phyloP scores from a whole-genome alignment of 129 eudicot genomes.

The Lonicera japonica region DNA sequence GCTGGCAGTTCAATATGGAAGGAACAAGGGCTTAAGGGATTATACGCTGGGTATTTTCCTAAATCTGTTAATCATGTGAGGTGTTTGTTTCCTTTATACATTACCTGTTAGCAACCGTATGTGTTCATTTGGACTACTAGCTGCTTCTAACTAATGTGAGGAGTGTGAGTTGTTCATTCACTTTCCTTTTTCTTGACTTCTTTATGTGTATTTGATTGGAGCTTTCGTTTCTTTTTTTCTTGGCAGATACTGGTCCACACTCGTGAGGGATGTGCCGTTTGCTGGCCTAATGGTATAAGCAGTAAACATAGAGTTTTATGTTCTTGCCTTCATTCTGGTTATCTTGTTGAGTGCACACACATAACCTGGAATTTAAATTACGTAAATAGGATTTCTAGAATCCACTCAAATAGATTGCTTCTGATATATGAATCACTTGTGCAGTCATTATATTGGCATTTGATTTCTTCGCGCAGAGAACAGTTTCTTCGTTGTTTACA shows the following conservation, averaged over 20 bases:
- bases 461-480: background rate
- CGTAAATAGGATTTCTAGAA: background rate
- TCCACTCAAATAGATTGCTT: background rate
- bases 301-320: background rate
- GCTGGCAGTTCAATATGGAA: constrained; percentile 96
- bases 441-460: background rate
- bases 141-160: too few species aligned
- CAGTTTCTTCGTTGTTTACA: too few species aligned
- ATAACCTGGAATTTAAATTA: background rate
- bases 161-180: background rate
- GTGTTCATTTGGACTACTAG: too few species aligned
- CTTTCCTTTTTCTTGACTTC: background rate
- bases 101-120: too few species aligned
- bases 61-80: background rate
- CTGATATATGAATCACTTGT: background rate
- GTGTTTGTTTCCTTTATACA: background rate
- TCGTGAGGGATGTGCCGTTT: constrained; percentile 94
- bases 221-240: constrained; percentile 14
- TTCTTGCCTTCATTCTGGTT: constrained; percentile 1
- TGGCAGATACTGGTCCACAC: constrained; percentile 90
- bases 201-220: background rate
- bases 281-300: constrained; percentile 87
- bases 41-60: constrained; percentile 75
- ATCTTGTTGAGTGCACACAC: background rate
- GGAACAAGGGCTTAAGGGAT: constrained; percentile 85